Evolutionary conservation across 2,329 filamentous ascomycete species (phyloP).

Genomic region (Plectosphaerella sp.): DNA sequence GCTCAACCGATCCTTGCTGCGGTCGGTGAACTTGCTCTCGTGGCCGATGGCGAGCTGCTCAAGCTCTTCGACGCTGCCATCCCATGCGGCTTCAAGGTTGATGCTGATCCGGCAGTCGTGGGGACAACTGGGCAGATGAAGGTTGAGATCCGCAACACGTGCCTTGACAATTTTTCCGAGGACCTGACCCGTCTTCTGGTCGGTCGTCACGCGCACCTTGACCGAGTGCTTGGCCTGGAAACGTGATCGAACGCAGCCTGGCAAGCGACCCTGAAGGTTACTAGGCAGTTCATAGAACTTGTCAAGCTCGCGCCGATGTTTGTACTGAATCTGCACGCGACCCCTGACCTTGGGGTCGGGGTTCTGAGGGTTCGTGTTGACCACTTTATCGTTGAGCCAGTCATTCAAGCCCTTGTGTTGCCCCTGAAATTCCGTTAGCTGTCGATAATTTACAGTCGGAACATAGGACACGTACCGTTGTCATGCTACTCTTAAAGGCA

Average conservation of each 20-base stretch:
- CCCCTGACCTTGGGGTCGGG: conserved; percentile 32
- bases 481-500: conserved; percentile 85
- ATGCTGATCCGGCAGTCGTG: conserved; percentile 93
- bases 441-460: background rate
- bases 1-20: conserved; percentile 85
- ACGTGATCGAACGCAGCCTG: conserved; percentile 58
- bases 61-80: conserved; percentile 60
- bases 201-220: conserved; percentile 70
- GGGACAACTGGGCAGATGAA: conserved; percentile 70
- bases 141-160: conserved; percentile 81
- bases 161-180: conserved; percentile 87
- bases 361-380: conserved; percentile 51
- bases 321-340: conserved; percentile 68
- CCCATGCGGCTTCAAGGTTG: conserved; percentile 87
- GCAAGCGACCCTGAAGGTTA: conserved; percentile 55
- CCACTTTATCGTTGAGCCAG: conserved; percentile 70
- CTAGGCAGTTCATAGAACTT: conserved; percentile 74
- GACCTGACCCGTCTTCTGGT: conserved; percentile 66
- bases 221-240: conserved; percentile 51
- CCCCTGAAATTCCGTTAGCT: conserved; percentile 37
- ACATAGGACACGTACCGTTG: conserved; percentile 55
- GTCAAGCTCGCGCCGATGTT: conserved; percentile 78
- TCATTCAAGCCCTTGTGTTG: conserved; percentile 83
- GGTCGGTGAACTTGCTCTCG: conserved; percentile 47
- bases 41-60: conserved; percentile 31